phyloP scores from a whole-genome alignment of 352 stramenopile species.

The Thalassiosira delicatula region DNA sequence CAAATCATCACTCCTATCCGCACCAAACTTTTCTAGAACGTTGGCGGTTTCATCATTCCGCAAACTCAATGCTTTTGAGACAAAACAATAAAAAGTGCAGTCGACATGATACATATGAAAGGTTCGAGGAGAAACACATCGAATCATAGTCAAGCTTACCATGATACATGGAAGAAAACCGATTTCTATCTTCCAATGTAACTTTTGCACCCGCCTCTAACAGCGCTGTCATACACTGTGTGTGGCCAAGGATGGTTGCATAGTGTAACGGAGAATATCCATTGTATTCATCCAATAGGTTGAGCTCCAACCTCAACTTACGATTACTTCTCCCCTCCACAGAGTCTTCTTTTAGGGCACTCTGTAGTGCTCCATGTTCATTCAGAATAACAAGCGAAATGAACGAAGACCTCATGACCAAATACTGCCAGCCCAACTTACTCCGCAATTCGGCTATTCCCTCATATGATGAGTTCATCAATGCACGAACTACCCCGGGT shows the following conservation, averaged over 20 bases:
- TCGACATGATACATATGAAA: no score
- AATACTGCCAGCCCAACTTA: constrained; percentile 31
- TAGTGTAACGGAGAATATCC: constrained; percentile 30
- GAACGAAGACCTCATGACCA: constrained; percentile 26
- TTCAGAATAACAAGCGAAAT: constrained; percentile 36
- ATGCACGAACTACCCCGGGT: no score
- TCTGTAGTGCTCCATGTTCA: constrained; percentile 9
- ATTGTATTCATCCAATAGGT: constrained; percentile 28
- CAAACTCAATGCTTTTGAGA: not conserved
- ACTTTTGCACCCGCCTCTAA: no score
- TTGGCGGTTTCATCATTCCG: constrained; percentile 9
- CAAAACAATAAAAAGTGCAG: no score
- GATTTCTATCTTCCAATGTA: no score
- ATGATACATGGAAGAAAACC: no score
- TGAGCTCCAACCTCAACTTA: not conserved
- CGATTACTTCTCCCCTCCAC: not conserved
- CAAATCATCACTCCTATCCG: constrained; percentile 4
- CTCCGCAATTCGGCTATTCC: constrained; percentile 5
- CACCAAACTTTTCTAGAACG: constrained; percentile 17
- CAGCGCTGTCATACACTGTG: constrained; percentile 29
- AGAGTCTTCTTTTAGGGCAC: constrained; percentile 1
- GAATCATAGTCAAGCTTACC: no score
- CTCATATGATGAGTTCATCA: constrained; percentile 24
- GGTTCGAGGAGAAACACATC: no score
- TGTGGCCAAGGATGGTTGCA: constrained; percentile 33